Evolutionary conservation across 805 yeast genomes (phyloP), one percentile per base, ranked within the genome.

Genomic region (Sugiyamaella smithiae): DNA sequence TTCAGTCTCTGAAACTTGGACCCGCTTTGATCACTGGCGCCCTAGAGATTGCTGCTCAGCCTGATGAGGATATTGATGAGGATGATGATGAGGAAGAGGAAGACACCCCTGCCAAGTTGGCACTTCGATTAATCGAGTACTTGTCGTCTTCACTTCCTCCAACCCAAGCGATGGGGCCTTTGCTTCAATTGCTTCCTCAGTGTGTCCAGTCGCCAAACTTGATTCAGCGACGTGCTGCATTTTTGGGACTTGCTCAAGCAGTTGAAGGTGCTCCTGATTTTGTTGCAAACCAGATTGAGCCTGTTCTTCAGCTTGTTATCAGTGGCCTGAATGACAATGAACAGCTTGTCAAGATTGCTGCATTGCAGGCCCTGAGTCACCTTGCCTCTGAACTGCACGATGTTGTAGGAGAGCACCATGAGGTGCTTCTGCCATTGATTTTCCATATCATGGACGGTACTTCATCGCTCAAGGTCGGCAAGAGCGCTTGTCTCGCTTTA

Each of bases 211-310:
- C 90, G 14, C 56, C 78, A n/a, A 81, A 87, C 65, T 75, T 77
- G 53, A 83, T 78, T 56, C 88, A 85, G 71, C 82, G 95, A 73
- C 82, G 97, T 71, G 97, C 95, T 51, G 93, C 85, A 48, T 74
- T 89, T 45, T 73, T 88, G 59, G 79, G 95, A 28, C 72, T 93
- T 54, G 88, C 95, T 59, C 87, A 81, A 49, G 81, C 91, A 45
- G 86, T 86, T 40, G 79, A 85, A 55, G 99, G 98, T 65, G 91
- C 98, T 36, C 98, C 98, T 54, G 99, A 93, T 64, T 91, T 76
- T 67, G 77, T 86, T 60, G 78, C 89, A 41, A 76, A 84, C 42
- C 91, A 89, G 64, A 70, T 90, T 52, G 77, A 78, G 51, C 82
- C 82, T 62, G 71, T 93, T 54, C 76, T 89, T 46, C 88, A 88